Percentiles rank a stretch among this genome's conserved stretches.
Evolutionary conservation across 495 filamentous ascomycete species (phyloP).

Genomic region (Tetracladium marchalianum): DNA sequence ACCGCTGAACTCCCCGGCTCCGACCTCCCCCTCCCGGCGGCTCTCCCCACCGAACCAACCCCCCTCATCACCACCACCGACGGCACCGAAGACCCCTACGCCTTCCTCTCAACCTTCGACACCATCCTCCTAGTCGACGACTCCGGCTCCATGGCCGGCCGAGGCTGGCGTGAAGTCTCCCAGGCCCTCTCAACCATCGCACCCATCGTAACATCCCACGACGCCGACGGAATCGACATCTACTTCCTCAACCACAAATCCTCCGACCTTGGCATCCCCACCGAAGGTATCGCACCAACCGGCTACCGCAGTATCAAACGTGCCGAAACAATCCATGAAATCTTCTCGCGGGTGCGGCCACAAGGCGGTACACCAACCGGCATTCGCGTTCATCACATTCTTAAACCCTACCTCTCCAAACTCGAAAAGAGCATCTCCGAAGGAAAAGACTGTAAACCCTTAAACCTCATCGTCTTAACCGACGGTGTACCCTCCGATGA

Average conservation of each 20-base stretch:
- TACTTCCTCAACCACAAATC: slow-evolving; percentile 72
- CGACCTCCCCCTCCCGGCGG: slow-evolving; percentile 3
- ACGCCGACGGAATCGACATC: slow-evolving; percentile 86
- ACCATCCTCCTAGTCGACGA: slow-evolving; percentile 94
- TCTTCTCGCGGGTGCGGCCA: slow-evolving; percentile 60
- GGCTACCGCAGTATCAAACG: slow-evolving; percentile 50
- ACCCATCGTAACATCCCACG: slow-evolving; percentile 74
- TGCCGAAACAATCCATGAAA: slow-evolving; percentile 41
- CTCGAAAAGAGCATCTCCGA: slow-evolving; percentile 30
- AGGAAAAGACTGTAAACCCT: slow-evolving; percentile 53
- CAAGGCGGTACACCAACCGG: slow-evolving; percentile 67
- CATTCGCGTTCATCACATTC: slow-evolving; percentile 57
- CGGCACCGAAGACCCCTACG: slow-evolving; percentile 53
- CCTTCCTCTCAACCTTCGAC: slow-evolving; percentile 82
- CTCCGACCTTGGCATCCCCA: slow-evolving; percentile 5
- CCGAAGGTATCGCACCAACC: slow-evolving; percentile 24
- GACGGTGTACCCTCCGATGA: slow-evolving; percentile 84
- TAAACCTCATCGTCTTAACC: slow-evolving; percentile 92
- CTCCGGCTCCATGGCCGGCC: slow-evolving; percentile 75
- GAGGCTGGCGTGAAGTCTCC: slow-evolving; percentile 66
- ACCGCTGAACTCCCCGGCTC: background rate
- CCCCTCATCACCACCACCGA: background rate
- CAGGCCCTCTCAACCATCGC: slow-evolving; percentile 67
- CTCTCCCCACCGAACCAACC: slow-evolving; percentile 6
- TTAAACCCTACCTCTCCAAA: slow-evolving; percentile 54